These are phyloP conservation scores for Lasiosphaeris hirsuta DNA, from an alignment of 495 filamentous ascomycete genomes.

Conservation along the genomic window DNA sequence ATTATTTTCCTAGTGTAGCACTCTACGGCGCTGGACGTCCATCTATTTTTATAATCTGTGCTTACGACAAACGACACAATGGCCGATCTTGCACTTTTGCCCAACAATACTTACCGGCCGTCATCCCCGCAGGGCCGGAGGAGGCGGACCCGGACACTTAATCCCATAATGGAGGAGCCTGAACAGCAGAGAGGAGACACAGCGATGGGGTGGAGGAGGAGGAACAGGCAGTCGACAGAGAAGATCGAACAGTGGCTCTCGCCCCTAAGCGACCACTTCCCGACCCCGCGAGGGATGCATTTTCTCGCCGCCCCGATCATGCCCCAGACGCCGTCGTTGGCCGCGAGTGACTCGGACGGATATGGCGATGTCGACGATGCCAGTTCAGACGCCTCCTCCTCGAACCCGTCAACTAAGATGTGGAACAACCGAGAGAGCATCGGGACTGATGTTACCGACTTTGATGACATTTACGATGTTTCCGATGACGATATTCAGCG, in stretches of 20 bases:
- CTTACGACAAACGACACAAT: conserved; percentile 40
- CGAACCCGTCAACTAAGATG: conserved; percentile 48
- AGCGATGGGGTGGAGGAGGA: conserved; percentile 28
- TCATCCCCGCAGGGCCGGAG: conserved; percentile 65
- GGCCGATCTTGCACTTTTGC: conserved; percentile 54
- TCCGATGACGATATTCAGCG: conserved; percentile 57
- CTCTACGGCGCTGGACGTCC: conserved; percentile 44
- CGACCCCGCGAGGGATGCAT: conserved; percentile 55
- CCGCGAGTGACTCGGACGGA: conserved; percentile 28
- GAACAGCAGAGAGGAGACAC: conserved; percentile 23
- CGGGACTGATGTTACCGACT: conserved; percentile 58
- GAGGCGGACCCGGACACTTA: conserved; percentile 63
- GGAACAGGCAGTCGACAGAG: conserved; percentile 44
- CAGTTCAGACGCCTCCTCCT: conserved; percentile 48
- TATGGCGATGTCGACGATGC: conserved; percentile 31
- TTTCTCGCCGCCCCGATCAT: conserved; percentile 55
- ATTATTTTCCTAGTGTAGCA: conserved; percentile 26
- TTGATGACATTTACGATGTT: conserved; percentile 83
- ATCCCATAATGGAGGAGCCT: conserved; percentile 81
- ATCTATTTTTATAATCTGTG: conserved; percentile 22
- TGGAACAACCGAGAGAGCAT: conserved; percentile 52
- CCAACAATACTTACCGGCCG: conserved; percentile 57
- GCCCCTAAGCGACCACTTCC: conserved; percentile 59
- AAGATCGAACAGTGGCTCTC: conserved; percentile 54
- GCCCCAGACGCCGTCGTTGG: conserved; percentile 42